A percentile compares a stretch with the other conserved stretches of the same genome.
phyloP scores from a whole-genome alignment of 2,329 filamentous ascomycete species.

The Mariannaea elegans region DNA sequence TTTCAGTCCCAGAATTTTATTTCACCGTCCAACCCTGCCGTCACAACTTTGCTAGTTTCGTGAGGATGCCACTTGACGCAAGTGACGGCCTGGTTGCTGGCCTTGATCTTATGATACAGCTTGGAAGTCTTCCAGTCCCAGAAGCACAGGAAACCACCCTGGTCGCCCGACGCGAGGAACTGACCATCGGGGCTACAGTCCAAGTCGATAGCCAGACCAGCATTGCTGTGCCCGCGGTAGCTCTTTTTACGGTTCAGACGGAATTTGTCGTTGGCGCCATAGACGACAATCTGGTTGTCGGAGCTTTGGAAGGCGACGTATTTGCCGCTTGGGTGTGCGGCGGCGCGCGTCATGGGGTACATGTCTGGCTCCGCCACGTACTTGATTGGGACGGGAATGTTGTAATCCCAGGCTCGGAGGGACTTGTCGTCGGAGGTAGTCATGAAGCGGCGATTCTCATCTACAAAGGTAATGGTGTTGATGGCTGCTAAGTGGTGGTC shows the following conservation, averaged over 20 bases:
- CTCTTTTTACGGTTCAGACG: conserved; percentile 97
- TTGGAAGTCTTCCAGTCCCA: conserved; percentile 99
- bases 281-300: conserved; percentile 97
- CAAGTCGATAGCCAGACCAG: conserved; percentile 91
- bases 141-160: conserved; percentile 89
- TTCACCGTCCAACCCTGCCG: conserved; percentile 86
- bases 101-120: conserved; percentile 96
- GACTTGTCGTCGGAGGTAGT: conserved; percentile 98
- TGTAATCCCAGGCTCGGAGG: conserved; percentile 96
- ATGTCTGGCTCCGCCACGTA: conserved; percentile 98
- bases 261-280: conserved; percentile 94
- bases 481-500: conserved; percentile 97
- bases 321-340: conserved; percentile 87
- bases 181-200: conserved; percentile 90
- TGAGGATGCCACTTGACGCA: conserved; percentile 96
- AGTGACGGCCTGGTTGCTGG: conserved; percentile 83
- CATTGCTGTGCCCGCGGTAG: conserved; percentile 95
- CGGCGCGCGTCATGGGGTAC: conserved; percentile 91
- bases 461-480: conserved; percentile 97
- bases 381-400: conserved; percentile 97
- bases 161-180: conserved; percentile 88
- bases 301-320: conserved; percentile 93
- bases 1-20: conserved; percentile 92
- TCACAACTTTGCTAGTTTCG: conserved; percentile 92
- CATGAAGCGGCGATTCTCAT: conserved; percentile 94